Evolutionary conservation across 2,329 filamentous ascomycete genomes (phyloP), one percentile per base, ranked within the genome.

Genomic region (Colletotrichum sp.): DNA sequence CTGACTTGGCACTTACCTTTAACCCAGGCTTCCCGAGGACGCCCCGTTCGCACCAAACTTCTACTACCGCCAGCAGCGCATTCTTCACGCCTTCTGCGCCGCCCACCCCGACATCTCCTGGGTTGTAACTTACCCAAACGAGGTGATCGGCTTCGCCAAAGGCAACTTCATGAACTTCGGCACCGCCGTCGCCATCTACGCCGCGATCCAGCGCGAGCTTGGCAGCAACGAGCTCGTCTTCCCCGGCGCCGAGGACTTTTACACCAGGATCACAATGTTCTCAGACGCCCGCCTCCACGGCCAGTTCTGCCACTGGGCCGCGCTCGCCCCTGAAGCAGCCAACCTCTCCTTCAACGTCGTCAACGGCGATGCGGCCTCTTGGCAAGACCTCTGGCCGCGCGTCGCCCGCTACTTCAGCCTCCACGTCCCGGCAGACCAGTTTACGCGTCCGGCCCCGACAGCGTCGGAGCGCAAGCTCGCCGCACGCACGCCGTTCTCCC

Each of bases 31-130:
- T 34, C 36, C 55, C n/a, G 59, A 63, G 24, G 21, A 64, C 16
- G 60, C n/a, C 6, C 21, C 9, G 13, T 81, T 79, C 34, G 81
- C 80, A 4, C 84, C 85, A 3, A 90, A 89, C 80, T 90, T 90
- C 79, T 91, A 90, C 79, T 90, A 90, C 79, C 79, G 82, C 36
- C 88, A 90, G 78, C 86, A 91, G 78, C 81, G 84, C 30, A 85
- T 88, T 67, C 81, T 90, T 8, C 18, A 62, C 16, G 28, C 16
- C 16, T 82, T 80, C 64, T 80, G 78, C 71, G 70, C 63, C 18
- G 75, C 71, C 9, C 32, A 44, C 4, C 16, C 32, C 0, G 9
- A 70, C 24, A 60, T 78, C 63, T 67, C 75, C 24, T 84, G 82
- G 82, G 79, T 76, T 1, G 82, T 82, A 10, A 84, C 82, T 3